Evolutionary conservation across 495 filamentous ascomycete genomes (phyloP).

Genomic region (Hypoxylon perforatum): DNA sequence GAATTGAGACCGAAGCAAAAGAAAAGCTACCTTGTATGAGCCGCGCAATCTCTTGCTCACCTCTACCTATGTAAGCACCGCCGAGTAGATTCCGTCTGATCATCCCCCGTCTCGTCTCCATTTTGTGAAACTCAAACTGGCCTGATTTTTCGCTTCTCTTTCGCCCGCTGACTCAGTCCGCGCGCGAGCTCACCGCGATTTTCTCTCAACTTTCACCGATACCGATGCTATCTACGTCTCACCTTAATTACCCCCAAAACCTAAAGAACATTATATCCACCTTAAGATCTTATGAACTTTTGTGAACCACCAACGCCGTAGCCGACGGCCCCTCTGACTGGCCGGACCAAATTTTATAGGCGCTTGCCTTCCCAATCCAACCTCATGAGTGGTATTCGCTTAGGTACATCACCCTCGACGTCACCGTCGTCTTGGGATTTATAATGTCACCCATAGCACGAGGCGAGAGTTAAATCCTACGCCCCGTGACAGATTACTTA

Average conservation of each 20-base stretch:
- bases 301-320: neutral
- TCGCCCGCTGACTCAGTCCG: conserved; percentile 9
- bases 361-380: neutral
- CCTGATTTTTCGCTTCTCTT: neutral
- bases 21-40: neutral
- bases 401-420: conserved; percentile 5
- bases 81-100: conserved; percentile 10
- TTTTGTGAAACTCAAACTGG: neutral
- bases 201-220: conserved; percentile 15
- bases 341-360: neutral
- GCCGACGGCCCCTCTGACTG: conserved; percentile 2
- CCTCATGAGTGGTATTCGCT: neutral
- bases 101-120: conserved; percentile 9
- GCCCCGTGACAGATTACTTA: neutral
- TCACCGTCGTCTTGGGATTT: conserved; percentile 1
- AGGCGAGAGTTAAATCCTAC: conserved; percentile 21
- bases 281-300: neutral
- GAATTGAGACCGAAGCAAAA: neutral
- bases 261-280: too few species aligned
- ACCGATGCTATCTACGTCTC: conserved; percentile 3
- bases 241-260: neutral
- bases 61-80: conserved; percentile 13
- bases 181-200: conserved; percentile 26
- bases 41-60: conserved; percentile 28
- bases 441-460: conserved; percentile 20